Percentiles rank a stretch among this genome's conserved stretches.
phyloP scores from a whole-genome alignment of 768 basidiomycete species.

The Lactifluus pinguis region DNA sequence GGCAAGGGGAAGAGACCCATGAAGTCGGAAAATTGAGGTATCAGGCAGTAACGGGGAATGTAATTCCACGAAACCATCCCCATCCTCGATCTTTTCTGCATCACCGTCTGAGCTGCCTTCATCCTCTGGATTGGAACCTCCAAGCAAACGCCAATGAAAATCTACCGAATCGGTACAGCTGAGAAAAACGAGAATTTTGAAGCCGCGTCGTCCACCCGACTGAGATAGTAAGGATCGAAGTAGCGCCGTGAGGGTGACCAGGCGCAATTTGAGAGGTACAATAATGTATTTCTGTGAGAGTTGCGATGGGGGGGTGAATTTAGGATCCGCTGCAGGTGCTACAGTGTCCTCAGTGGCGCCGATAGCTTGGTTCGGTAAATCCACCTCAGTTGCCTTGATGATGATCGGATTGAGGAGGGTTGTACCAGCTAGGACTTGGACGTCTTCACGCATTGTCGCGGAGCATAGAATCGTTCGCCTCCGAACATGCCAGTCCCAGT shows the following conservation, averaged over 20 bases:
- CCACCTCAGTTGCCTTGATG: conserved; percentile 62
- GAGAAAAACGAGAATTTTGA: conserved; percentile 88
- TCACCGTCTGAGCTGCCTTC: conserved; percentile 22
- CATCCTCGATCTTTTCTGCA: conserved; percentile 16
- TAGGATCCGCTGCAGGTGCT: conserved; percentile 31
- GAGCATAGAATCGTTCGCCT: conserved; percentile 90
- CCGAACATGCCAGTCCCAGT: conserved; percentile 73
- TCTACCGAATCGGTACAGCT: conserved; percentile 98
- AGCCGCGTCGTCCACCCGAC: conserved; percentile 40
- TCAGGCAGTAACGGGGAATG: conserved; percentile 73
- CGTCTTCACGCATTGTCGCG: conserved; percentile 91
- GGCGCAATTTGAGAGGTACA: conserved; percentile 86
- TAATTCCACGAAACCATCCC: conserved; percentile 39
- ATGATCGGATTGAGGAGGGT: conserved; percentile 72
- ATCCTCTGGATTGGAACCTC: conserved; percentile 21
- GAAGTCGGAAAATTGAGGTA: conserved; percentile 77
- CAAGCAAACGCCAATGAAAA: conserved; percentile 86
- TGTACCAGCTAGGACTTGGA: conserved; percentile 84
- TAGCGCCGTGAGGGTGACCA: conserved; percentile 83
- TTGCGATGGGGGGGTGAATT: conserved; percentile 91
- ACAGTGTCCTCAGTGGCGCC: conserved; percentile 18
- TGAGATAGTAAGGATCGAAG: conserved; percentile 72
- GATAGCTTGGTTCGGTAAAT: conserved; percentile 25
- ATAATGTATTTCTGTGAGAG: conserved; percentile 85
- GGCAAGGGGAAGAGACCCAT: conserved; percentile 81